phyloP scores from a whole-genome alignment of 495 filamentous ascomycete species.

The Letharia columbiana region DNA sequence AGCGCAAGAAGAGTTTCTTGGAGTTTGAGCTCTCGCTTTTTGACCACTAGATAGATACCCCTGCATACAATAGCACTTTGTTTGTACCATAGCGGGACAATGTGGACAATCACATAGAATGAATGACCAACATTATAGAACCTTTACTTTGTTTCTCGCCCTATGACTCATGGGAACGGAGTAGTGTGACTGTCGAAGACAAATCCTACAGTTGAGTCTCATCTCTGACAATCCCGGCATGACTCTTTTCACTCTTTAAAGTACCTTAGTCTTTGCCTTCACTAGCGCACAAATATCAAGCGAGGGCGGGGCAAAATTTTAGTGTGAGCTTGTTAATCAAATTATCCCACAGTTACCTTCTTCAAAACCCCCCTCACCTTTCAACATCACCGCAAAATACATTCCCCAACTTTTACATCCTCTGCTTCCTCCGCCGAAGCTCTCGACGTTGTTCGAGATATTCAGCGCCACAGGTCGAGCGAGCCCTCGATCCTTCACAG shows the following conservation, averaged over 20 bases:
- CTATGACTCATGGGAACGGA: slow-evolving; percentile 6
- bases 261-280: too few species aligned
- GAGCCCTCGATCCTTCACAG: slow-evolving; percentile 39
- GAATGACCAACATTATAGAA: not conserved
- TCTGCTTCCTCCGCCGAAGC: slow-evolving; percentile 2
- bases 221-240: not conserved
- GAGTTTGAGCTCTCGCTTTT: not conserved
- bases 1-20: not conserved
- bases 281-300: slow-evolving; percentile 19
- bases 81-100: not conserved
- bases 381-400: slow-evolving; percentile 3
- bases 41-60: not conserved
- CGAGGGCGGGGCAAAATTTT: slow-evolving; percentile 22
- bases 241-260: slow-evolving; percentile 2
- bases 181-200: not conserved
- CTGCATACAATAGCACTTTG: not conserved
- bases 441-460: slow-evolving; percentile 9
- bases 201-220: not conserved
- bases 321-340: slow-evolving; percentile 23
- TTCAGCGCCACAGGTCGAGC: slow-evolving; percentile 36
- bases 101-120: not conserved
- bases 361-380: not conserved
- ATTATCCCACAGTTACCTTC: slow-evolving; percentile 8
- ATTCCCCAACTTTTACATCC: not conserved
- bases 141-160: not conserved